Evolutionary conservation across 345 rosid species (phyloP).

Genomic region (Euphorbia tirucalli): DNA sequence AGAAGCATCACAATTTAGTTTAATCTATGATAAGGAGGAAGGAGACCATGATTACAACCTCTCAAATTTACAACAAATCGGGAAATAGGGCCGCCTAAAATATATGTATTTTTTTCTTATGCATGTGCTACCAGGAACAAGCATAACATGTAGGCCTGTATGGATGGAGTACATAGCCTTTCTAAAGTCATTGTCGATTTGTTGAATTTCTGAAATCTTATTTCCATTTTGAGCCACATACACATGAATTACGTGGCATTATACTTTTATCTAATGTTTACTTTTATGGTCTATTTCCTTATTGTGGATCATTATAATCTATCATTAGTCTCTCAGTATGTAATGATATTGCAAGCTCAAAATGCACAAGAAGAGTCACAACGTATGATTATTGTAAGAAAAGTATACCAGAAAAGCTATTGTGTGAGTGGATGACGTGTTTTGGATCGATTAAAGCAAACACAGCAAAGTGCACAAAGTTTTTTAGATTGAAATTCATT

Average conservation of each 20-base stretch:
- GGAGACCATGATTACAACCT: no score
- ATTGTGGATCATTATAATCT: no score
- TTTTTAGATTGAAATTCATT: no score
- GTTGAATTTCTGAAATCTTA: conserved; percentile 33
- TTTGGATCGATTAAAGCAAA: no score
- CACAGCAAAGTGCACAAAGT: no score
- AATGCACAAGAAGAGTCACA: conserved; percentile 77
- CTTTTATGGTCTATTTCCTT: no score
- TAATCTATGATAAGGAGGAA: no score
- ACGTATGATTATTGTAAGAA: conserved; percentile 70
- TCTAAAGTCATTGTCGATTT: conserved; percentile 74
- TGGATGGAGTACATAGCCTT: conserved; percentile 90
- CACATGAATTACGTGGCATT: not conserved
- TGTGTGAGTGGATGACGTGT: no score
- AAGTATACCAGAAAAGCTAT: conserved; percentile 86
- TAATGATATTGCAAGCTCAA: conserved; percentile 49
- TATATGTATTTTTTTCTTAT: conserved; percentile 20
- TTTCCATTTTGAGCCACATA: not conserved
- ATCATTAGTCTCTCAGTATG: conserved; percentile 18
- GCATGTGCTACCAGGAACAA: conserved; percentile 60
- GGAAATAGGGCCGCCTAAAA: no score
- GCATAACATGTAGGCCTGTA: conserved; percentile 83
- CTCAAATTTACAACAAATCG: no score
- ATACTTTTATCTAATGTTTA: no score
- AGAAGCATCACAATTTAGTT: no score